Conservation (phyloP, 129 eudicot species). For the Flaveria bidentis region DNA sequence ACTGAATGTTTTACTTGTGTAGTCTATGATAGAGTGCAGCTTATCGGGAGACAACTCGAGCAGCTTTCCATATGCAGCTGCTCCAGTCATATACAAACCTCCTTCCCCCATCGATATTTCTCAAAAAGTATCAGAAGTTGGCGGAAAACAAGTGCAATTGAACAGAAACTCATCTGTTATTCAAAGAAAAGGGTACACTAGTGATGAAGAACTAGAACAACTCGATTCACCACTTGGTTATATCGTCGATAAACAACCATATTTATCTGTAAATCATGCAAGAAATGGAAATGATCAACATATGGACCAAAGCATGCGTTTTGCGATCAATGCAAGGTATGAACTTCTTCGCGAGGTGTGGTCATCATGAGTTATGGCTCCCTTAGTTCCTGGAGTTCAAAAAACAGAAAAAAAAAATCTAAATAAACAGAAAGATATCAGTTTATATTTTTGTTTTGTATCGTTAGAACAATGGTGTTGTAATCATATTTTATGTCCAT, state of each 20-base stretch:
- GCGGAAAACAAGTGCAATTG: slow-evolving; percentile 46
- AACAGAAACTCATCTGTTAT: slow-evolving; percentile 50
- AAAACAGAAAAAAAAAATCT: not conserved
- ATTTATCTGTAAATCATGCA: slow-evolving; percentile 38
- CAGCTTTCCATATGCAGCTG: slow-evolving; percentile 78
- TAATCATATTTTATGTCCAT: slow-evolving; percentile 3
- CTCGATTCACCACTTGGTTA: slow-evolving; percentile 68
- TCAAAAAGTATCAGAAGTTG: slow-evolving; percentile 60
- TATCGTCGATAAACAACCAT: slow-evolving; percentile 53
- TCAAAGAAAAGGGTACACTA: slow-evolving; percentile 92
- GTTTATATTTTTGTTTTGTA: not conserved
- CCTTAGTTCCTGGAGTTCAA: not conserved
- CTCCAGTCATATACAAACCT: slow-evolving; percentile 61
- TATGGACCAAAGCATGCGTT: slow-evolving; percentile 24
- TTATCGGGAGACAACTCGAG: slow-evolving; percentile 56
- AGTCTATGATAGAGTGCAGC: slow-evolving; percentile 75
- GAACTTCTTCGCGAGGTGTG: slow-evolving; percentile 96
- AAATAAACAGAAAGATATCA: not conserved
- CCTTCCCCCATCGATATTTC: slow-evolving; percentile 60
- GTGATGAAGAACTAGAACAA: slow-evolving; percentile 93
- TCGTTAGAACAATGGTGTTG: slow-evolving; percentile 14
- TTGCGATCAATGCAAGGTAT: slow-evolving; percentile 64
- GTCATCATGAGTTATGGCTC: slow-evolving; percentile 39
- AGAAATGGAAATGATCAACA: slow-evolving; percentile 34
- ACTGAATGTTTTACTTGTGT: slow-evolving; percentile 12